Base-by-base conservation (phyloP, 495 filamentous ascomycete species). In the Massariosphaeria phaeospora region DNA sequence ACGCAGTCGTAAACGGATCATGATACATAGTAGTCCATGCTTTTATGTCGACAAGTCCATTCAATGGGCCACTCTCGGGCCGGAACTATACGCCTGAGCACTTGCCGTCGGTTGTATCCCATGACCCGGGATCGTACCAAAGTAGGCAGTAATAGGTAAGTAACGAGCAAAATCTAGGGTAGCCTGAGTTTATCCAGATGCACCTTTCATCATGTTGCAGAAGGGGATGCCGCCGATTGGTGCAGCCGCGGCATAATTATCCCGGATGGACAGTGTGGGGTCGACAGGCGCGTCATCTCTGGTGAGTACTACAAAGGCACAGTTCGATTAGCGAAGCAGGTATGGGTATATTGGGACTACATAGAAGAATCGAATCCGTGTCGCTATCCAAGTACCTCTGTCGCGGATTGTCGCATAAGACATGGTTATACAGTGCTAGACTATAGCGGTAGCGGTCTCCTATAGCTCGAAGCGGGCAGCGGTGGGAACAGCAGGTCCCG, bases 261-360 rank as follows among this genome's bases (percentile, higher is more conserved):
- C 43, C 43, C 43, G 43, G 27, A 47, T 47, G n/a, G 35, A 39
- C 35, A 39, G 35, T 5, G 35, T 7, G 35, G 35, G 35, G 35
- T 39, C n/a, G 6, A 17, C 5, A 39, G 35, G 5, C 35, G 20
- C 35, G 35, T 6, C n/a, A 39, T 39, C n/a, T 39, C 35, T 12
- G 35, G 20, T 6, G 7, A 39, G 5, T 39, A 39, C 7, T 18
- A 17, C 5, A 39, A n/a, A n/a, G n/a, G n/a, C n/a, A n/a, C n/a
- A n/a, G n/a, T n/a, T n/a, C n/a, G n/a, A n/a, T n/a, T n/a, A n/a
- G n/a, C n/a, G n/a, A n/a, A n/a, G n/a, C n/a, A n/a, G n/a, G n/a
- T n/a, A n/a, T n/a, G n/a, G n/a, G n/a, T n/a, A n/a, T n/a, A n/a
- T n/a, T n/a, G n/a, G n/a, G n/a, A n/a, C n/a, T n/a, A n/a, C n/a